Evolutionary conservation across 345 rosid genomes (phyloP), one percentile per base, ranked within the genome.

Genomic region (Carallia brachiata): DNA sequence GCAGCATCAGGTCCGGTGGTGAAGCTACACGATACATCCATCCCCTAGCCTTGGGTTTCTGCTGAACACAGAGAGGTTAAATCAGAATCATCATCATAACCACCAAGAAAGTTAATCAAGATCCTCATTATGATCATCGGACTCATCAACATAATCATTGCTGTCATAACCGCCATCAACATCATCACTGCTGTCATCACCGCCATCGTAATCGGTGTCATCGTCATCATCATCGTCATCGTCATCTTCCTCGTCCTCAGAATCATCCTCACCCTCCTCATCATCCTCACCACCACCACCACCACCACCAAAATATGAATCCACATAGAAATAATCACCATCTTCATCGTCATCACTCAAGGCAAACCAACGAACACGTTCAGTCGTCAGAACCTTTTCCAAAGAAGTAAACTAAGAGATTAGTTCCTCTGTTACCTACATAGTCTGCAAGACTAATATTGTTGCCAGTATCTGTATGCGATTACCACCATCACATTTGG

Each of bases 61-160:
- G 82, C 96, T 87, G 89, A 74, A 79, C 68, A 87, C 77, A 79
- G 73, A 86, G 82, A 77, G 75, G 71, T 78, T 77, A 80, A 73
- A 85, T 79, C 79, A 77, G 70, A 75, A 63, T 63, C 62, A 36
- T 62, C 73, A 61, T 57, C 39, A 61, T 7, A 62, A 71, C 48
- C 62, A 68, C 36, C 68, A 69, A 65, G 72, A 77, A n/a, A 65
- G 52, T 54, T 5, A 69, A 39, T 61, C 30, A 15, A 4, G 32
- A 5, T 60, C 58, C 16, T 39, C 68, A 19, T 2, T 13, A 18
- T 59, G 57, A 40, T 58, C 75, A 31, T 30, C 44, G 13, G 31
- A 63, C 17, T 61, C 77, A 70, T 52, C 48, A 13, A 66, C 83
- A 9, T 50, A 52, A 9, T 36, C 60, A 6, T 8, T 44, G 8